Percentiles rank a stretch among this genome's conserved stretches.
phyloP scores from a whole-genome alignment of 257 asterid genomes.

The Solanum phureja region DNA sequence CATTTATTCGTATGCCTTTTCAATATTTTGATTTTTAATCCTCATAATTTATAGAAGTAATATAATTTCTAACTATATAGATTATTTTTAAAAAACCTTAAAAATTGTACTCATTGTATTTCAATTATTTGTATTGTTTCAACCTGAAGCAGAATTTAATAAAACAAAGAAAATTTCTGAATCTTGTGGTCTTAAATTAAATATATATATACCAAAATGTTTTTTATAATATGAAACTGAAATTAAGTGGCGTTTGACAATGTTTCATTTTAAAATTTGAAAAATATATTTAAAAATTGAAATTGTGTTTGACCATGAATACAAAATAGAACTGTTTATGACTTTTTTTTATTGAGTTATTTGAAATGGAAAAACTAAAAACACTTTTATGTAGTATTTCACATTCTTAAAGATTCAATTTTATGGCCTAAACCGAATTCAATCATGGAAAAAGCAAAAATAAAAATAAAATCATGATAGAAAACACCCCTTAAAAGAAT shows the following conservation, averaged over 20 bases:
- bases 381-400: neutral
- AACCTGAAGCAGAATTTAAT: neutral
- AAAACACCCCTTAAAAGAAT: neutral
- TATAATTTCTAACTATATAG: neutral
- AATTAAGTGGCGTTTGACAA: fast-evolving
- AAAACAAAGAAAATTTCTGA: fast-evolving
- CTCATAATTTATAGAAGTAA: neutral
- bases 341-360: neutral
- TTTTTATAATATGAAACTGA: neutral
- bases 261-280: neutral
- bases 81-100: neutral
- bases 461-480: too few species aligned
- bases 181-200: neutral
- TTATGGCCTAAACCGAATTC: neutral
- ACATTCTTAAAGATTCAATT: neutral
- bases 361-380: neutral
- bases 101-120: neutral
- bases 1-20: neutral
- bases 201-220: fast-evolving
- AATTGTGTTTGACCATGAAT: neutral
- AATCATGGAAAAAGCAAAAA: neutral
- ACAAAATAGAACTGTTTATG: neutral
- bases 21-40: neutral
- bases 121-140: neutral
- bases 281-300: too few species aligned